Evolutionary conservation across 1,284 basidiomycete species (phyloP), one percentile per base, ranked within the genome.

Genomic region (Malassezia sp.): DNA sequence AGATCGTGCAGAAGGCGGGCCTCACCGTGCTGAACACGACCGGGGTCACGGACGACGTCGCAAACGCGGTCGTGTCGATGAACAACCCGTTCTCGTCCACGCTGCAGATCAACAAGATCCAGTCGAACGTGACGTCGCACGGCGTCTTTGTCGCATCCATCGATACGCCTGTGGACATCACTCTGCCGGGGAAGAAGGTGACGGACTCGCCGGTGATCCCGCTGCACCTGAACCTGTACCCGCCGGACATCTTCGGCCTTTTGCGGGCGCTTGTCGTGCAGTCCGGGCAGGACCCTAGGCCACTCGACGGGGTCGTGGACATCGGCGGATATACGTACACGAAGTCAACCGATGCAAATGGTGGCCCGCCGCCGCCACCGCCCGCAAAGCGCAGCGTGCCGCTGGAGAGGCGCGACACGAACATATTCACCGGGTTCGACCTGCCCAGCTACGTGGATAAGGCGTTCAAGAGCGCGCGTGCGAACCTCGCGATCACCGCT

Each of bases 201-300:
- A 80, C 78, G 2, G 71, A 73, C 26, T 83, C 81, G 10, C 82
- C 83, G 3, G 63, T 65, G 6, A 70, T 85, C 46, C 71, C 79
- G 43, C 71, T 85, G 35, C 72, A 78, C 57, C 75, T 85, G 75
- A 84, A 84, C 65, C 76, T 82, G 52, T 80, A 83, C 56, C 83
- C 82, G 18, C 70, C 77, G n/a, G 73, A 77, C 24, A 73, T 85
- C 31, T 85, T 85, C 64, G 81, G 80, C 0, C 73, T 85, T 14
- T 80, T 82, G 23, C 77, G 82, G 21, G 74, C 75, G 2, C 74
- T 84, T 5, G 81, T 80, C 8, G 73, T 80, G 12, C 74, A 81
- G 52, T 79, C 81, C 8, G 80, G 80, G 3, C 66, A 82, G 48
- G 73, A 78, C 56, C 77, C 78, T 1, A 73, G 74, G 10, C 80